Percentiles rank a stretch among this genome's conserved stretches.
Conservation (phyloP, 108 stramenopile genomes). For the Epithemia pelagica region DNA sequence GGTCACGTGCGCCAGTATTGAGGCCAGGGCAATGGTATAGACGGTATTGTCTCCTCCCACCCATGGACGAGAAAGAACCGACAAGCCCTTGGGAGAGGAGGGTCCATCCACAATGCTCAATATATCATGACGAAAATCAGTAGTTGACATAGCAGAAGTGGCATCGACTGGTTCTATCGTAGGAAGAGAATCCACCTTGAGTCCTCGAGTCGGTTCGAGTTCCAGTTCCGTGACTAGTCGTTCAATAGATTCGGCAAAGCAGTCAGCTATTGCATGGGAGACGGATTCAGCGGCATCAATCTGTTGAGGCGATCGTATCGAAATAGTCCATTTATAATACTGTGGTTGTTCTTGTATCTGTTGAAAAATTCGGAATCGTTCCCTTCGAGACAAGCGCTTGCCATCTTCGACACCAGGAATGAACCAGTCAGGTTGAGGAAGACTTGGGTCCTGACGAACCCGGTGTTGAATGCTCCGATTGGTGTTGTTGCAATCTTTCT, state of each 20-base stretch:
- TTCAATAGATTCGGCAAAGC: conserved; percentile 69
- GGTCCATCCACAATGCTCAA: conserved; percentile 77
- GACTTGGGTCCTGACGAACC: background rate
- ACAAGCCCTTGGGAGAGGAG: background rate
- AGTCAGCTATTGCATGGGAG: conserved; percentile 40
- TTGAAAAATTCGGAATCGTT: conserved; percentile 49
- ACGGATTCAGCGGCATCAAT: conserved; percentile 52
- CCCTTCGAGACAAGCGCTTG: conserved; percentile 35
- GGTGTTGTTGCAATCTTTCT: too few relatives aligned
- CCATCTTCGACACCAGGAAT: conserved; percentile 48
- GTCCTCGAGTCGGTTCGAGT: background rate
- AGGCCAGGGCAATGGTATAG: conserved; percentile 63
- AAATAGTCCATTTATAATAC: conserved; percentile 32
- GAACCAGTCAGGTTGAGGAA: background rate
- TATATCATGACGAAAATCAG: background rate
- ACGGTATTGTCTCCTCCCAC: conserved; percentile 61
- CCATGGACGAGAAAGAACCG: conserved; percentile 56
- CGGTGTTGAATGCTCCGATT: background rate
- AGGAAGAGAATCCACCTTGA: background rate
- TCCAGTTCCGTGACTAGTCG: conserved; percentile 17
- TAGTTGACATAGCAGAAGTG: background rate
- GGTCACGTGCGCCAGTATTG: conserved; percentile 58
- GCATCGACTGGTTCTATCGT: background rate
- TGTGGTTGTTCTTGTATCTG: conserved; percentile 34
- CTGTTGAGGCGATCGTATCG: conserved; percentile 30